phyloP scores from a whole-genome alignment of 768 basidiomycete genomes.

The Suillus subaureus region DNA sequence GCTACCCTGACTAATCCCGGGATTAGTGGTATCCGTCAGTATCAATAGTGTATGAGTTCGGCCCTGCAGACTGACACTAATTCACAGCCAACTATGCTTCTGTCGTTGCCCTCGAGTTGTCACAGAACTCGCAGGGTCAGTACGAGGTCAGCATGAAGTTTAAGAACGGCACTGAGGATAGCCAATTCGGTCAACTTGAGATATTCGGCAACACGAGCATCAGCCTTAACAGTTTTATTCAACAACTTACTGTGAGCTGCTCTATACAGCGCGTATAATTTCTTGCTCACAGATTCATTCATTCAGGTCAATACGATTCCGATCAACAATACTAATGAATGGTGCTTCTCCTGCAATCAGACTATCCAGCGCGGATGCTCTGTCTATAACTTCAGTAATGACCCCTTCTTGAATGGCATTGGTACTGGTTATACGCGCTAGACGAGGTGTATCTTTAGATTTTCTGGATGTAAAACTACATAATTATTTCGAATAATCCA shows the following conservation, averaged over 20 bases:
- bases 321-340: slow-evolving; percentile 35
- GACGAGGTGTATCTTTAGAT: not conserved
- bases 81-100: slow-evolving; percentile 69
- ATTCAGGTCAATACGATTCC: slow-evolving; percentile 25
- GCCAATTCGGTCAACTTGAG: slow-evolving; percentile 59
- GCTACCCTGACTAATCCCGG: slow-evolving; percentile 59
- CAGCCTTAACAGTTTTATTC: slow-evolving; percentile 21
- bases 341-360: slow-evolving; percentile 38
- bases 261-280: not conserved
- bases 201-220: slow-evolving; percentile 55
- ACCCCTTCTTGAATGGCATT: slow-evolving; percentile 26
- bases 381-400: slow-evolving; percentile 30
- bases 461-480: not conserved
- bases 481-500: not conserved
- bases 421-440: not conserved
- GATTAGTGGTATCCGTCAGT: slow-evolving; percentile 65
- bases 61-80: not conserved
- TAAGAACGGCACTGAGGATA: slow-evolving; percentile 70
- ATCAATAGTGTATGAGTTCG: not conserved
- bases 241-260: slow-evolving; percentile 20
- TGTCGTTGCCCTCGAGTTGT: slow-evolving; percentile 72
- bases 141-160: slow-evolving; percentile 77
- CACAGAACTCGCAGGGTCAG: slow-evolving; percentile 62
- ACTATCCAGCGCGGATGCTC: slow-evolving; percentile 34
- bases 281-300: not conserved